phyloP scores from a whole-genome alignment of 805 yeast species.

The Metschnikowia matae region DNA sequence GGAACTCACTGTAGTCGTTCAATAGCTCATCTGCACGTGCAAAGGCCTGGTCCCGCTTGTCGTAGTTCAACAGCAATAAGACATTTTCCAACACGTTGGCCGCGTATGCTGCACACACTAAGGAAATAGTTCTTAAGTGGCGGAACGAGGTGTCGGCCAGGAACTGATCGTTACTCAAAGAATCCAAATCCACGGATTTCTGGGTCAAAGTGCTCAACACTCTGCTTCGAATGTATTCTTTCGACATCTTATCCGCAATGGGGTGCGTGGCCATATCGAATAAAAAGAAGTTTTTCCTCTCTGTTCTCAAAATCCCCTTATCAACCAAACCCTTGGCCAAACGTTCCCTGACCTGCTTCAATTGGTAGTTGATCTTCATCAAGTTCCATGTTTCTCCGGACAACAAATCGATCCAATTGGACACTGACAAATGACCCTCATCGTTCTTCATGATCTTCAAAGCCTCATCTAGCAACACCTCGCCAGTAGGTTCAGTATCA shows the following conservation, averaged over 20 bases:
- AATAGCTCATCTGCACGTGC: conserved; percentile 91
- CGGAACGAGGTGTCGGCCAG: conserved; percentile 65
- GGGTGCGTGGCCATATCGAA: conserved; percentile 99
- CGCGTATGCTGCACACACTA: conserved; percentile 88
- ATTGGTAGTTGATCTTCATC: conserved; percentile 88
- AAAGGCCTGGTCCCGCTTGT: conserved; percentile 87
- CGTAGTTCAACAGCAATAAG: conserved; percentile 69
- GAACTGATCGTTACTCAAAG: conserved; percentile 50
- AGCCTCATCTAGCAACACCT: conserved; percentile 90
- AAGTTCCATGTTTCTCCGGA: conserved; percentile 98
- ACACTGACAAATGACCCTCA: conserved; percentile 71
- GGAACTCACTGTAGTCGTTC: conserved; percentile 77
- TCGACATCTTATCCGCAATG: conserved; percentile 77
- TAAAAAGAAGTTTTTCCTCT: conserved; percentile 86
- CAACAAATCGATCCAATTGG: conserved; percentile 89
- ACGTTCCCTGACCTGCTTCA: conserved; percentile 95
- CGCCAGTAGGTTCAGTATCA: conserved; percentile 87
- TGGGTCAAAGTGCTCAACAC: conserved; percentile 65
- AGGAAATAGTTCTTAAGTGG: conserved; percentile 70
- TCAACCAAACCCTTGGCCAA: conserved; percentile 95
- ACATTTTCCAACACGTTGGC: conserved; percentile 96
- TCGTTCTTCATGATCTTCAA: conserved; percentile 83
- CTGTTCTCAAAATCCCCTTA: conserved; percentile 93
- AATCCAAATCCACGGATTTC: conserved; percentile 55
- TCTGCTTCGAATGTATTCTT: conserved; percentile 74